Base-by-base conservation (phyloP, 306 rosid species). In the Vigna unguiculata region DNA sequence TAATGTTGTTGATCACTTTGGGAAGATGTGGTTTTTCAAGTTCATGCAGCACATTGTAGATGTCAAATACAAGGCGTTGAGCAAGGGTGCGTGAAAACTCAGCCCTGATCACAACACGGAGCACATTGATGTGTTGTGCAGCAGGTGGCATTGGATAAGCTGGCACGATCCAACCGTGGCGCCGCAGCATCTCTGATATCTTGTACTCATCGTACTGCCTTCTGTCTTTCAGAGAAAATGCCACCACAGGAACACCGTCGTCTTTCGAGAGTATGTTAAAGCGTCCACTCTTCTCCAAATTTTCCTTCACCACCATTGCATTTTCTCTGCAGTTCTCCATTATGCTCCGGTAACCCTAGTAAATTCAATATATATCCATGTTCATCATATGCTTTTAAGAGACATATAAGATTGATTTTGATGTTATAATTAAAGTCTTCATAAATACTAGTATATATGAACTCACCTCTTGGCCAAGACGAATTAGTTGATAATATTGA, bases 181-280 rank as follows among this genome's bases (percentile, higher is more conserved):
- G 88, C 0, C 96, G 78, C 63, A 90, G 32, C 79, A 76, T 61
- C 40, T 78, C 86, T 0, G 92, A 90, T 75, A 90, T 76, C 82
- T 77, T 77, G 77, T 79, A 86, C 78, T 85, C 96, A 8, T 82
- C 76, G 16, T 57, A 66, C 1, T 7, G 47, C 25, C 83, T 85
- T 68, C 86, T 82, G 87, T 91, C 96, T 77, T 87, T 91, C 1
- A 94, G 86, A 14, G 89, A 77, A 82, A 91, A 91, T 43, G 95
- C 95, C 61, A 94, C 98, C 17, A 94, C 79, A 0, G 97, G 98
- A 69, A 91, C 98, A 13, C 98, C 98, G 1, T 81, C 6, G 76
- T 91, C 97, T 69, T 93, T 93, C 69, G 97, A 93, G 6, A 93
- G 28, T 14, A 94, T 90, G 71, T 83, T 70, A 24, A 91, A 91